phyloP scores from a whole-genome alignment of 2,329 filamentous ascomycete genomes.

The Claviceps africana region DNA sequence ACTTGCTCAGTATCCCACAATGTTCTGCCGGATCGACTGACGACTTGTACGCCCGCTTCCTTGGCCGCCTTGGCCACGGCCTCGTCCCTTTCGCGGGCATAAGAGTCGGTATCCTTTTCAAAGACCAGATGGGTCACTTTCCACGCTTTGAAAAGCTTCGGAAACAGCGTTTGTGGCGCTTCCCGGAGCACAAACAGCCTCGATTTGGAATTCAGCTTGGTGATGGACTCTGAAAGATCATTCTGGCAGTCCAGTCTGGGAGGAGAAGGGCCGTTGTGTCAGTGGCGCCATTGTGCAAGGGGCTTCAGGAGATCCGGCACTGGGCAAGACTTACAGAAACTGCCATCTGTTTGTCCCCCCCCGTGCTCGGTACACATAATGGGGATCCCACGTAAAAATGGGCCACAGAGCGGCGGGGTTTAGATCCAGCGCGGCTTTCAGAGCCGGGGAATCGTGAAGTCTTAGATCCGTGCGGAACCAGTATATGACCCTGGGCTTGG shows the following conservation, averaged over 20 bases:
- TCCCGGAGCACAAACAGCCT: slow-evolving; percentile 61
- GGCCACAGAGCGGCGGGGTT: slow-evolving; percentile 57
- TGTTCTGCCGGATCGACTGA: slow-evolving; percentile 51
- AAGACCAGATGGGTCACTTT: slow-evolving; percentile 63
- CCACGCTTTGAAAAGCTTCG: slow-evolving; percentile 62
- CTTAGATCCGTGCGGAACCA: slow-evolving; percentile 71
- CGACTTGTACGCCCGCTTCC: slow-evolving; percentile 52
- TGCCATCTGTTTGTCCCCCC: slow-evolving; percentile 63
- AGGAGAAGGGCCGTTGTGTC: neutral
- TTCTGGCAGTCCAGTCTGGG: slow-evolving; percentile 55
- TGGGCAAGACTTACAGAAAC: slow-evolving; percentile 37
- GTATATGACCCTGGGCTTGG: slow-evolving; percentile 43
- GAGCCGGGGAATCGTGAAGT: slow-evolving; percentile 61
- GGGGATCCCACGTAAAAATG: slow-evolving; percentile 69
- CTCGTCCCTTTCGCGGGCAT: slow-evolving; percentile 50
- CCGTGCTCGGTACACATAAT: slow-evolving; percentile 61
- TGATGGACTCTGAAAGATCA: slow-evolving; percentile 53
- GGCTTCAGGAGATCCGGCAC: neutral
- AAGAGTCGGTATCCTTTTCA: slow-evolving; percentile 65
- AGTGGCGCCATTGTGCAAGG: neutral
- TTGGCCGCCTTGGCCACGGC: slow-evolving; percentile 44
- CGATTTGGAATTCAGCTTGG: slow-evolving; percentile 53
- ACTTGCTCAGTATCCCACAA: slow-evolving; percentile 61
- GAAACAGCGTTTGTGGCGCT: slow-evolving; percentile 55
- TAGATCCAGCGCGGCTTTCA: slow-evolving; percentile 57